Base-by-base conservation (phyloP, 2,329 filamentous ascomycete genomes). In the Intubia oerlemansii region DNA sequence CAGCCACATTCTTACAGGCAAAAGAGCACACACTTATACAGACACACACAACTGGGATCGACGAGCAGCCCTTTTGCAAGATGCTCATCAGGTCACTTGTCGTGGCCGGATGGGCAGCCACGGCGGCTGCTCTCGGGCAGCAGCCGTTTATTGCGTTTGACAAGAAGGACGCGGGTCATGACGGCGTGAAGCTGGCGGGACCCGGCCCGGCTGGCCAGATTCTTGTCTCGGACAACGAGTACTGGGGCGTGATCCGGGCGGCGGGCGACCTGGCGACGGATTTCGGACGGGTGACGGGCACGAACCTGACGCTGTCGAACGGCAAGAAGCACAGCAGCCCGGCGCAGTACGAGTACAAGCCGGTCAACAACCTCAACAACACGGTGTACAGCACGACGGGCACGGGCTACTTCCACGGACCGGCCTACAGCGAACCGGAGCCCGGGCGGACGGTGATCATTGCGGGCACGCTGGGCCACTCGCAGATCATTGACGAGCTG, bases 251-350 rank as follows among this genome's bases (percentile, higher is more conserved):
- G 1, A 56, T 76, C 30, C 61, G 72, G 16, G 70, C 68, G 5
- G 73, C 69, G 1, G 56, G 67, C 22, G 73, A 80, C 44, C 56
- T 80, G 8, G 68, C 70, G 0, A 42, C 54, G 4, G 74, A 80
- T 44, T 75, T 80, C 48, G 71, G 71, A 11, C 62, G 67, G n/a
- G 70, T 78, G 5, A 76, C 70, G 0, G 70, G 71, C 7, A 57
- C 50, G 16, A 74, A 75, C 44, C 62, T 70, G 32, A 64, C 66
- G 1, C 49, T 68, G 4, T 60, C 59, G 39, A 65, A 64, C 17
- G 58, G 56, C 10, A 41, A 50, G 32, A 38, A 33, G 4, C 44
- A 40, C 3, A 45, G 54, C 0, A 36, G 38, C 0, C 48, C 54
- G 0, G 53, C 51, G 2, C 32, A 34, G 3, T 62, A 61, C 29